These are phyloP conservation scores for Micractinium conductrix DNA, from an alignment of 139 green algal genomes.

Conservation along the genomic window DNA sequence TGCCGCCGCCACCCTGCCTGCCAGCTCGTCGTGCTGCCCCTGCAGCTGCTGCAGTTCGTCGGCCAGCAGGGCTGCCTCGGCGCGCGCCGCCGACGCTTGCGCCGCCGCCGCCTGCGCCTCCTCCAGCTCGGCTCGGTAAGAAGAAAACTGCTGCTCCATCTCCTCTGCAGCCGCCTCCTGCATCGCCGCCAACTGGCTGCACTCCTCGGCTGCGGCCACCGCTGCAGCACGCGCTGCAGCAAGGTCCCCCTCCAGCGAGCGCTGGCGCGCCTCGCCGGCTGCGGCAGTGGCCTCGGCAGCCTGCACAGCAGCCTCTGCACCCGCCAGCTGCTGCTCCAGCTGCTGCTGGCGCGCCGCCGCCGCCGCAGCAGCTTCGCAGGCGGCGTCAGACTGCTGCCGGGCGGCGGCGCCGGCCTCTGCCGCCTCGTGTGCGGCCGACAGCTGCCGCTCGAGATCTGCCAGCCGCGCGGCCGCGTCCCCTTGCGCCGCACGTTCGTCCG, in stretches of 20 bases:
- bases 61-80: neutral
- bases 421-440: neutral
- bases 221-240: neutral
- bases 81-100: neutral
- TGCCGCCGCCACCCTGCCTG: neutral
- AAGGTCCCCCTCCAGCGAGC: neutral
- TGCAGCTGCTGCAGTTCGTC: neutral
- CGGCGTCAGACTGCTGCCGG: neutral
- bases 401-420: neutral
- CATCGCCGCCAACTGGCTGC: no score
- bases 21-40: neutral
- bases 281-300: no score
- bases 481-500: neutral
- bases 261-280: neutral
- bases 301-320: no score
- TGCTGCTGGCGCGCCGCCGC: neutral
- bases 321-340: neutral
- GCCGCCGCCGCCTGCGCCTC: neutral
- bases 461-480: neutral
- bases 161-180: neutral
- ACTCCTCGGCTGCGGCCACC: no score
- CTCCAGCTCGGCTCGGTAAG: no score
- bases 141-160: neutral
- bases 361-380: neutral
- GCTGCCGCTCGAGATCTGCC: constrained; percentile 25